These are phyloP conservation scores for Aethionema arabicum DNA, from an alignment of 345 rosid genomes.

Conservation along the genomic window DNA sequence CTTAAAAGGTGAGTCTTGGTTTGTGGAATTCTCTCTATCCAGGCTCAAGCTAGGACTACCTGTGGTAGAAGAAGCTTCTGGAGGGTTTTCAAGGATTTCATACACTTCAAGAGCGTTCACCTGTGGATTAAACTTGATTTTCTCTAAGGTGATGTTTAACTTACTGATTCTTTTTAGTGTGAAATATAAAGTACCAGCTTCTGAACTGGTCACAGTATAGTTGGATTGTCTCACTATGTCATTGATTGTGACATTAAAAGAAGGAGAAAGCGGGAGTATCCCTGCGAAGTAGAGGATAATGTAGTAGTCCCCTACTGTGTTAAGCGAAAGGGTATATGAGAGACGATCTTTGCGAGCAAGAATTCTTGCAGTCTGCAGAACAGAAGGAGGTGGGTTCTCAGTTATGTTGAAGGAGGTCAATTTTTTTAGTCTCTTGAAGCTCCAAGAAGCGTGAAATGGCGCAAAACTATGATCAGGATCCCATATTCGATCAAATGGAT, in stretches of 20 bases:
- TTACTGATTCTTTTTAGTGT: conserved; percentile 41
- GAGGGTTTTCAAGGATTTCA: conserved; percentile 59
- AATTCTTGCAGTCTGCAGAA: conserved; percentile 78
- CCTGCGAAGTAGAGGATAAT: conserved; percentile 78
- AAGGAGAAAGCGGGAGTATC: conserved; percentile 69
- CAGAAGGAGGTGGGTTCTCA: conserved; percentile 64
- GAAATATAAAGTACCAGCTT: conserved; percentile 52
- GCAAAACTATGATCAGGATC: conserved; percentile 64
- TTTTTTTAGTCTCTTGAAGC: conserved; percentile 38
- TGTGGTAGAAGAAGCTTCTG: conserved; percentile 82
- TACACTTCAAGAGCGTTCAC: conserved; percentile 76
- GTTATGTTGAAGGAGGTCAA: conserved; percentile 40
- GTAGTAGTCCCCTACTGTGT: conserved; percentile 54
- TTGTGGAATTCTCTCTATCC: conserved; percentile 17
- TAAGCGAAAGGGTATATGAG: conserved; percentile 55
- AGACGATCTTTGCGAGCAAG: conserved; percentile 53
- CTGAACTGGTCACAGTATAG: conserved; percentile 51
- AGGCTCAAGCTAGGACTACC: conserved; percentile 38
- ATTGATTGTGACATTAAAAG: conserved; percentile 62
- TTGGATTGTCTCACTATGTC: conserved; percentile 49
- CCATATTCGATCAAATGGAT: conserved; percentile 88
- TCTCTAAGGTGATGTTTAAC: conserved; percentile 63
- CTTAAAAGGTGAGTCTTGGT: conserved; percentile 14
- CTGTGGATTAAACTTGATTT: conserved; percentile 59
- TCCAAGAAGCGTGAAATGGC: conserved; percentile 56